These are phyloP conservation scores for Ustilago cynodontis DNA, from an alignment of 1,284 basidiomycete species.

Conservation along the genomic window DNA sequence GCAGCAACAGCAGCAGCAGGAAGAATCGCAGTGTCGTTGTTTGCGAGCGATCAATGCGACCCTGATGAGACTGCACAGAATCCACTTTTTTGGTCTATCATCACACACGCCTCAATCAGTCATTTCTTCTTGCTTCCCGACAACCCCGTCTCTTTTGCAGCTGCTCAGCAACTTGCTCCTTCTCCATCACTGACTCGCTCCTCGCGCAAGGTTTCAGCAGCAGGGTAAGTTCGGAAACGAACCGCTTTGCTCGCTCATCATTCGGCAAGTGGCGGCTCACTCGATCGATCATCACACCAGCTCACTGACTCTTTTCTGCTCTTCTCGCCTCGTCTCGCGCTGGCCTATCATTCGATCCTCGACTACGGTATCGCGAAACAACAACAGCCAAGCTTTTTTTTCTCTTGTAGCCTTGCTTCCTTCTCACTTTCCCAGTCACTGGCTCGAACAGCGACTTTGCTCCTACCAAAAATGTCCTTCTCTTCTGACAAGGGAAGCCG, in stretches of 20 bases:
- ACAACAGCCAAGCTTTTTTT: background rate
- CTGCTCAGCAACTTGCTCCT: background rate
- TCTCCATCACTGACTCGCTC: background rate
- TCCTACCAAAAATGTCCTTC: conserved; percentile 37
- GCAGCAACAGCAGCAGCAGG: too few relatives aligned
- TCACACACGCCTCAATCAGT: too few relatives aligned
- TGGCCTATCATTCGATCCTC: background rate
- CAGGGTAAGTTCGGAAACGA: background rate
- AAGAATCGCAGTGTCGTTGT: conserved; percentile 5
- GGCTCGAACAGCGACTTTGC: background rate
- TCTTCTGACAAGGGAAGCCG: conserved; percentile 44
- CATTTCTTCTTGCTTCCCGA: background rate
- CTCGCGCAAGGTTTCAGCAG: background rate
- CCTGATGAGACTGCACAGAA: background rate
- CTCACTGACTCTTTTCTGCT: conserved; percentile 5
- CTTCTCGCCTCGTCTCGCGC: background rate
- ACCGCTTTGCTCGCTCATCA: conserved; percentile 2
- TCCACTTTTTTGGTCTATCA: background rate
- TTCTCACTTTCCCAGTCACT: background rate
- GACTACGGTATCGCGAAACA: background rate
- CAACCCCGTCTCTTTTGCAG: background rate
- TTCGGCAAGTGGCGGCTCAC: conserved; percentile 3
- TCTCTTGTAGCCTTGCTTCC: background rate
- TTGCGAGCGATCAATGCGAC: background rate
- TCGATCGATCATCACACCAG: conserved; percentile 2